Evolutionary conservation across 108 stramenopile species (phyloP), one percentile per base, ranked within the genome.

Genomic region (Craspedostauros australis): DNA sequence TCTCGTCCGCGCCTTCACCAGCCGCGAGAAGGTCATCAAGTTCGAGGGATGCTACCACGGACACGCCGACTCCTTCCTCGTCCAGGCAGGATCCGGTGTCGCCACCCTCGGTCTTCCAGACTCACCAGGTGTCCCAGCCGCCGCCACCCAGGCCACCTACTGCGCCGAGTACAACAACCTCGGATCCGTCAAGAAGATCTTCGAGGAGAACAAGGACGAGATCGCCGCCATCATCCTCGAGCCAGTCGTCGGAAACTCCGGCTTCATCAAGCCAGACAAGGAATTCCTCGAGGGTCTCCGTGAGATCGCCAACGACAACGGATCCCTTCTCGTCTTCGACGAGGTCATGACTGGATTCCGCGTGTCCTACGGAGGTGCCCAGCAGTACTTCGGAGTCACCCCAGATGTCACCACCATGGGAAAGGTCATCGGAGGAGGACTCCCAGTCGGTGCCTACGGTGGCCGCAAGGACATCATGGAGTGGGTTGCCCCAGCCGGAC

Each of bases 311-410:
- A 68, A 57, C 36, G 86, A 93, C 50, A 72, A 96, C 67, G 97
- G 92, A 24, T 73, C 97, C 5, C 77, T 98, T 21, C 73, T 95
- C 39, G 95, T 96, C 52, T 98, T 98, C 62, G 97, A 98, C 71
- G 97, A 98, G 76, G 97, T 98, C 57, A 98, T 98, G 97, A 98
- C 97, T 48, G 97, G 97, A 57, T 98, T 98, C 92, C 95, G 97
- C 62, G 87, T 98, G 31, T 43, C 95, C 26, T 98, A 95, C 65
- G 97, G 97, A 33, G 94, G 97, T 41, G 96, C 95, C 4, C 96
- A 97, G 70, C 58, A 86, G 67, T 95, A 96, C 68, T 98, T 96
- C 59, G 95, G 96, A 36, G 77, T 98, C 46, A 94, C 91, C 26
- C 96, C 96, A 12, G 96, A 98, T 87, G 79, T 98, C 31, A 98